These are phyloP conservation scores for Capillidium rhysosporum DNA, from an alignment of 371 early-diverging fungal species.

Conservation along the genomic window DNA sequence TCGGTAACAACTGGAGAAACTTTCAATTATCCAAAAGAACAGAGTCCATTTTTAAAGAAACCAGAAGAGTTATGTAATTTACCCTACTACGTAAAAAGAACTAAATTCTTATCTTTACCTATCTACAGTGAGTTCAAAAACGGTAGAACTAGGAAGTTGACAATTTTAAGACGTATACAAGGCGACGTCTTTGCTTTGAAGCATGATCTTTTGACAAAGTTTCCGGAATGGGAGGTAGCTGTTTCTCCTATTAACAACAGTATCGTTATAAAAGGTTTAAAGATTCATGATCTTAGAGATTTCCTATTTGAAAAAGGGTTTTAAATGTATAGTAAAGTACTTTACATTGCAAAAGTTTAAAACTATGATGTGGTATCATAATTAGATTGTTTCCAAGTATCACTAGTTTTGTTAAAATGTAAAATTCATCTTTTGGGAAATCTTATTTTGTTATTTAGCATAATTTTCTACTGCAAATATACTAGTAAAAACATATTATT, in stretches of 20 bases:
- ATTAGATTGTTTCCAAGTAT: too few relatives aligned
- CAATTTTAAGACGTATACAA: conserved; percentile 47
- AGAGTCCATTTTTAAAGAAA: background rate
- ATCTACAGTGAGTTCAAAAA: conserved; percentile 54
- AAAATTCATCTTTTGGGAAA: too few relatives aligned
- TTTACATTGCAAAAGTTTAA: too few relatives aligned
- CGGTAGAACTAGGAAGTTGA: conserved; percentile 36
- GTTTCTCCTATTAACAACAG: background rate
- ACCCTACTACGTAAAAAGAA: conserved; percentile 31
- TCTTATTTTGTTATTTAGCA: too few relatives aligned
- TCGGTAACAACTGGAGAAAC: conserved; percentile 5
- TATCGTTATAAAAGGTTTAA: conserved; percentile 6
- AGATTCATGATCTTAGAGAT: conserved; percentile 3
- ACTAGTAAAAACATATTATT: too few relatives aligned
- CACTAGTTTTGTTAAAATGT: too few relatives aligned
- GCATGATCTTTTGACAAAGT: background rate
- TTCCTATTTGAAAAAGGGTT: conserved; percentile 3
- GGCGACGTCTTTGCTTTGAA: conserved; percentile 21
- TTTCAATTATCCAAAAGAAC: background rate
- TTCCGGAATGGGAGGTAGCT: background rate
- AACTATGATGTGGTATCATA: too few relatives aligned
- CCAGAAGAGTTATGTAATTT: background rate
- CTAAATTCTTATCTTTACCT: conserved; percentile 35
- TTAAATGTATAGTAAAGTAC: background rate
- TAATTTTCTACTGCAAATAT: too few relatives aligned